Conservation (phyloP, 768 basidiomycete species). For the Collybia sp. region DNA sequence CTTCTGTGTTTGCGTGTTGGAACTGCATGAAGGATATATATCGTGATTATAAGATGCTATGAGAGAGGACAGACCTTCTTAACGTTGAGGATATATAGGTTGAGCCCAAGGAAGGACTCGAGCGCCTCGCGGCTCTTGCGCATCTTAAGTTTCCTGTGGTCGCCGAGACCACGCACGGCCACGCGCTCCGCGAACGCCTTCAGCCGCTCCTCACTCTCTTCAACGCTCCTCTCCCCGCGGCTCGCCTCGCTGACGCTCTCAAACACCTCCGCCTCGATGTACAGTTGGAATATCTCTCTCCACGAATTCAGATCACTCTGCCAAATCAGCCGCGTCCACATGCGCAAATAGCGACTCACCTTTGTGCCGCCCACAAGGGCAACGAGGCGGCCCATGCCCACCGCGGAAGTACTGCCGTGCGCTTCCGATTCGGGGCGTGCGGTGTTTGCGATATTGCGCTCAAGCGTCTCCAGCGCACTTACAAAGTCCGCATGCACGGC, state of each 20-base stretch:
- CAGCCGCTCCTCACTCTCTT: slow-evolving; percentile 67
- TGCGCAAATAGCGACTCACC: no score
- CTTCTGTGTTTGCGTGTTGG: slow-evolving; percentile 81
- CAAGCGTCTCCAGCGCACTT: slow-evolving; percentile 30
- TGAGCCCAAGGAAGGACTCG: slow-evolving; percentile 70
- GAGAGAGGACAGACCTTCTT: slow-evolving; percentile 54
- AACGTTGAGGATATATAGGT: slow-evolving; percentile 72
- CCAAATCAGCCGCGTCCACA: background rate
- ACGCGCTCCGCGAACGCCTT: slow-evolving; percentile 59
- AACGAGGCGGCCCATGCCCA: no score
- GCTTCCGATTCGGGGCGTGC: slow-evolving; percentile 40
- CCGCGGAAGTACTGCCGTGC: slow-evolving; percentile 30
- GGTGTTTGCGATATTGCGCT: slow-evolving; percentile 31
- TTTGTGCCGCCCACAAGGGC: no score
- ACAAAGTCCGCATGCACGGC: slow-evolving; percentile 47
- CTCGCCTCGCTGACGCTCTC: slow-evolving; percentile 62
- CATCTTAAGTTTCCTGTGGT: slow-evolving; percentile 48
- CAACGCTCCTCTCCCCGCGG: slow-evolving; percentile 62
- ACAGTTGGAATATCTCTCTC: slow-evolving; percentile 87
- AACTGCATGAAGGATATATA: slow-evolving; percentile 39
- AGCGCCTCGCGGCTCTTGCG: slow-evolving; percentile 56
- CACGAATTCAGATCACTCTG: slow-evolving; percentile 78
- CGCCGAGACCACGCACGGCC: slow-evolving; percentile 49
- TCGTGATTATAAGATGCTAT: background rate
- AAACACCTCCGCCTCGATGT: slow-evolving; percentile 83